phyloP scores from a whole-genome alignment of 345 rosid species.

The Populus ilicifolia region DNA sequence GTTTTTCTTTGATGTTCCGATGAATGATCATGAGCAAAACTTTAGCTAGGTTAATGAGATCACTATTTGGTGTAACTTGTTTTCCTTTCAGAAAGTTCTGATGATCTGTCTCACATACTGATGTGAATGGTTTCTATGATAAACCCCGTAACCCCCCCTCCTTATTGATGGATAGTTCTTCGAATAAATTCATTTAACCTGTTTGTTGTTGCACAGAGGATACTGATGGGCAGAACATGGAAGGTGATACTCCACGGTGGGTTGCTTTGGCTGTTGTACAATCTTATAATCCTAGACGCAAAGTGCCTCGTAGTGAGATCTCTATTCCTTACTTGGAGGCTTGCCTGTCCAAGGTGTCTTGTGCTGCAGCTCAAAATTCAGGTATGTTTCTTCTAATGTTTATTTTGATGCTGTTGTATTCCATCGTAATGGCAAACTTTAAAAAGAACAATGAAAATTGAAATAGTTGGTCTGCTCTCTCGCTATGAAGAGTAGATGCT shows the following conservation, averaged over 20 bases:
- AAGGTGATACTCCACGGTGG: slow-evolving; percentile 40
- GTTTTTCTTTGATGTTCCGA: neutral
- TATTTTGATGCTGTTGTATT: neutral
- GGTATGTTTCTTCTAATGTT: slow-evolving; percentile 31
- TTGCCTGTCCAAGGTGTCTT: slow-evolving; percentile 68
- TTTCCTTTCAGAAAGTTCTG: neutral
- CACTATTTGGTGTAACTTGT: neutral
- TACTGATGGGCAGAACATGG: slow-evolving; percentile 27
- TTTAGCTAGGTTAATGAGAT: neutral
- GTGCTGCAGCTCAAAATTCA: slow-evolving; percentile 62
- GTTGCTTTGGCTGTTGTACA: slow-evolving; percentile 81
- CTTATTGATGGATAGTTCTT: neutral
- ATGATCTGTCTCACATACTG: neutral
- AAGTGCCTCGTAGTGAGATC: slow-evolving; percentile 62
- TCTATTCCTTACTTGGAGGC: slow-evolving; percentile 67
- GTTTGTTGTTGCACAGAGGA: slow-evolving; percentile 30
- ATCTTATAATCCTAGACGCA: slow-evolving; percentile 65
- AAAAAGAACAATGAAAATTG: neutral
- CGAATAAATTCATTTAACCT: neutral
- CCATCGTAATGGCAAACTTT: neutral
- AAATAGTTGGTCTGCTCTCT: neutral
- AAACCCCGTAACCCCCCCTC: too few species aligned
- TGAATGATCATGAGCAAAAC: neutral
- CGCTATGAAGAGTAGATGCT: neutral
- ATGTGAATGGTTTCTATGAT: too few species aligned